Conservation (phyloP, 2,329 filamentous ascomycete genomes). For the Chrysosporium keratinophilum region DNA sequence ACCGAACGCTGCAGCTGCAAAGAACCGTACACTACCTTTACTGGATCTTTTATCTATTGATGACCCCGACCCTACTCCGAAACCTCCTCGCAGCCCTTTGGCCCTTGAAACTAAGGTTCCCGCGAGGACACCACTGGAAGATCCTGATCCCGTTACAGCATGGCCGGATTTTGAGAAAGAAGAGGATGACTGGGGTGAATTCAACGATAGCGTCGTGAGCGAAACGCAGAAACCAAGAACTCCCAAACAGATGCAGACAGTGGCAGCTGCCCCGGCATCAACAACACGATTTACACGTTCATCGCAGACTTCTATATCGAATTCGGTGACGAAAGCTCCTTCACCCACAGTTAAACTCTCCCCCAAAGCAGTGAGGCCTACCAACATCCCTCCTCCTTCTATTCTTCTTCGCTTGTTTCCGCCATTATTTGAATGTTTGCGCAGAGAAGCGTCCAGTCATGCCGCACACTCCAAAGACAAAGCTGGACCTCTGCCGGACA, state of each 20-base stretch:
- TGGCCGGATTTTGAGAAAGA: constrained; percentile 27
- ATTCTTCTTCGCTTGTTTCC: constrained; percentile 70
- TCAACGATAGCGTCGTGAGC: constrained; percentile 32
- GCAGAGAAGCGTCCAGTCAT: constrained; percentile 52
- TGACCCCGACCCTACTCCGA: neutral
- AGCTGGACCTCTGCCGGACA: constrained; percentile 27
- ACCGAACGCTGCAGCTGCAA: neutral
- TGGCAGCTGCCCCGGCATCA: neutral
- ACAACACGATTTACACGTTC: neutral
- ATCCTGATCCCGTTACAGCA: constrained; percentile 1
- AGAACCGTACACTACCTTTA: neutral
- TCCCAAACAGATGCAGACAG: neutral
- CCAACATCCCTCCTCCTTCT: constrained; percentile 80
- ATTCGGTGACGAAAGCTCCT: neutral
- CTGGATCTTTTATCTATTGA: constrained; percentile 16
- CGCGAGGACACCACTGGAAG: neutral
- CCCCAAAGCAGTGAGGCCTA: constrained; percentile 47
- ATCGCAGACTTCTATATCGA: neutral
- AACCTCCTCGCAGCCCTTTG: neutral
- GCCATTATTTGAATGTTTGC: constrained; percentile 55
- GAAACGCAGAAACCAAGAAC: neutral
- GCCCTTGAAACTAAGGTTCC: neutral
- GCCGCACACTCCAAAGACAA: constrained; percentile 47
- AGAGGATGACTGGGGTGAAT: constrained; percentile 46
- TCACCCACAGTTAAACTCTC: neutral